Evolutionary conservation across 2,329 filamentous ascomycete species (phyloP).

Genomic region (Pseudocercospora vitis): DNA sequence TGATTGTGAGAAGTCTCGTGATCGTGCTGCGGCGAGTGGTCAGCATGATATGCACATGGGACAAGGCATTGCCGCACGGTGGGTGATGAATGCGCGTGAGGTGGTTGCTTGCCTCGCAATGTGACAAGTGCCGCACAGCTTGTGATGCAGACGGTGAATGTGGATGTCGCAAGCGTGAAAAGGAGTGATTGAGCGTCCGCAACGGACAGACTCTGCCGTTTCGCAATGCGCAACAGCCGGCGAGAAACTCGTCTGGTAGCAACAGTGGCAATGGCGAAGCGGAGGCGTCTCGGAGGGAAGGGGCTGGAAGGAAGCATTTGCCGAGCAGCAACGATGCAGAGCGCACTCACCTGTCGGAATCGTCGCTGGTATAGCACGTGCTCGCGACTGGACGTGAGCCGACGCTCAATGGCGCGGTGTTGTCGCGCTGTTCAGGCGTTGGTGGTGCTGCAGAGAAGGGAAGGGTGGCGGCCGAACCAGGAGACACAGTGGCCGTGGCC

Average conservation of each 20-base stretch:
- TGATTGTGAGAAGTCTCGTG: not conserved
- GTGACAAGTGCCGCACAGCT: constrained; percentile 13
- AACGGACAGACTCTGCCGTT: not conserved
- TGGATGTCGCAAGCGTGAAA: constrained; percentile 5
- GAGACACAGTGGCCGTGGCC: no score
- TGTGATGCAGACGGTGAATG: not conserved
- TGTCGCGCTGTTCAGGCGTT: constrained; percentile 2
- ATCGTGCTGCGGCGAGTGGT: constrained; percentile 7
- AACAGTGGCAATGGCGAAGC: no score
- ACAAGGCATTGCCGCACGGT: constrained; percentile 3
- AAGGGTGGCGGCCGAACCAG: constrained; percentile 6
- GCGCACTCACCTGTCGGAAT: not conserved
- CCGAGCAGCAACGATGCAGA: not conserved
- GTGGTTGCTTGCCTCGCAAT: constrained; percentile 18
- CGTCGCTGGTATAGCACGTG: not conserved
- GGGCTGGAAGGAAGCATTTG: not conserved
- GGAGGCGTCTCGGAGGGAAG: constrained; percentile 1
- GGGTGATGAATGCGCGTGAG: constrained; percentile 11
- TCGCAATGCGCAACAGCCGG: constrained; percentile 2
- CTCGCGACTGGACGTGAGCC: not conserved
- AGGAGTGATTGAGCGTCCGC: not conserved
- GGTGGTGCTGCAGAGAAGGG: constrained; percentile 5
- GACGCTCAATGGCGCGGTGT: not conserved
- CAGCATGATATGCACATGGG: not conserved
- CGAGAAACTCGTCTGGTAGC: constrained; percentile 1